Base-by-base conservation (phyloP, 305 asterid genomes). In the Fraxinus paxiana region DNA sequence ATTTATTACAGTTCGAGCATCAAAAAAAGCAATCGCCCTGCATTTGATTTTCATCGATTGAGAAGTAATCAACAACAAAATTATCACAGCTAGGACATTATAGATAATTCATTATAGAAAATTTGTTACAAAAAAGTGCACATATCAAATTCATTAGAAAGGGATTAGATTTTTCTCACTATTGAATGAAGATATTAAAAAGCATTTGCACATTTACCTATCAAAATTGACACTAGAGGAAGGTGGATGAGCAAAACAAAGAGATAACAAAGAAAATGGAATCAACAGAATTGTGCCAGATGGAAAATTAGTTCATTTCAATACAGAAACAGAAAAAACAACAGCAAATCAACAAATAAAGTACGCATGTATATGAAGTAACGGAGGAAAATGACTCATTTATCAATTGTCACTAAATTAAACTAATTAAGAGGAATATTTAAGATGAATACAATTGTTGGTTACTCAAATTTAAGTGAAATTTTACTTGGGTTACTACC, bases 1-100 rank as follows among this genome's bases (percentile, higher is more conserved):
- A 87, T 87, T 87, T 77, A 82, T 76, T 72, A 80, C 81, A 87
- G 86, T 79, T 86, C 84, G 85, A 79, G 73, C 37, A 73, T 84
- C 82, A 86, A 85, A 76, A 87, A 83, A 80, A 88, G 87, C 89
- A 86, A 88, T 73, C 65, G 87, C 85, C 90, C 95, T 91, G 94
- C 93, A 89, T 87, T 88, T 83, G 83, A 83, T 80, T 80, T 74
- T 78, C 85, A 81, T 80, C 79, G 77, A 79, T 83, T 84, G 80
- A 80, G 77, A 83, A 73, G 81, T 28, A 73, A 72, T 70, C 83
- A 28, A 84, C 38, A 38, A 77, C 67, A 80, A 86, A 78, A 56
- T 41, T 80, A 79, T 73, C 33, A 28, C 69, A 28, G n/a, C 77
- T 13, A 48, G 78, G 81, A 78, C 63, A 38, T 30, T 51, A 63